Percentiles rank a stretch among this genome's conserved stretches.
Evolutionary conservation across 2,329 filamentous ascomycete species (phyloP).

Genomic region (Pezicula radicicola): DNA sequence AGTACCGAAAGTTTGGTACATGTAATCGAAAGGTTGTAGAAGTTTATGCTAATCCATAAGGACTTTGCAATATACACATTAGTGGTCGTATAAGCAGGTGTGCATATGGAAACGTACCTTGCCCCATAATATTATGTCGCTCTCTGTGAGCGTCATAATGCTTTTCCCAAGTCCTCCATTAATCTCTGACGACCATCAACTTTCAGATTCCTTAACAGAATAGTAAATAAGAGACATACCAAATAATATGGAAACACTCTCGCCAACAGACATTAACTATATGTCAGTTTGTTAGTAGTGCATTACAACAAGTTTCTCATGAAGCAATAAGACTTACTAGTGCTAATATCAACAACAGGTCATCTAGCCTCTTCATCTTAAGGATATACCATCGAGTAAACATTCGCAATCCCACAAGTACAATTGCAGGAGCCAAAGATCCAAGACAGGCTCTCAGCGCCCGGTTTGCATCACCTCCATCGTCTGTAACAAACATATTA

Average conservation of each 20-base stretch:
- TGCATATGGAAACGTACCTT: background rate
- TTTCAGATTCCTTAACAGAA: background rate
- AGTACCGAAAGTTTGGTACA: background rate
- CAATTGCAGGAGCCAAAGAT: no score
- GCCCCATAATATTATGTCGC: background rate
- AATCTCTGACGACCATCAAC: background rate
- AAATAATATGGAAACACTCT: background rate
- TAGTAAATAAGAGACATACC: background rate
- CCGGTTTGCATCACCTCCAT: no score
- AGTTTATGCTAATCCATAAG: background rate
- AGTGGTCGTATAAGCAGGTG: background rate
- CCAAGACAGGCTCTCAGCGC: no score
- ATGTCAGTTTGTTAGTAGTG: no score
- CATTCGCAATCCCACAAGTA: no score
- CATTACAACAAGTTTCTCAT: background rate
- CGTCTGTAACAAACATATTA: no score
- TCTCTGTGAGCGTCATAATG: background rate
- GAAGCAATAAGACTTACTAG: no score
- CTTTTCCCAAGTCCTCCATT: background rate
- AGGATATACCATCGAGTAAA: no score
- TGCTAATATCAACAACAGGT: no score
- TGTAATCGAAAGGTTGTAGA: background rate
- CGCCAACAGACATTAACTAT: no score
- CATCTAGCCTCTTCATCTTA: no score
- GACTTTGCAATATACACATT: background rate